Percentiles rank a stretch among this genome's conserved stretches.
Evolutionary conservation across 345 rosid species (phyloP).

Genomic region (Nasturtium officinale): DNA sequence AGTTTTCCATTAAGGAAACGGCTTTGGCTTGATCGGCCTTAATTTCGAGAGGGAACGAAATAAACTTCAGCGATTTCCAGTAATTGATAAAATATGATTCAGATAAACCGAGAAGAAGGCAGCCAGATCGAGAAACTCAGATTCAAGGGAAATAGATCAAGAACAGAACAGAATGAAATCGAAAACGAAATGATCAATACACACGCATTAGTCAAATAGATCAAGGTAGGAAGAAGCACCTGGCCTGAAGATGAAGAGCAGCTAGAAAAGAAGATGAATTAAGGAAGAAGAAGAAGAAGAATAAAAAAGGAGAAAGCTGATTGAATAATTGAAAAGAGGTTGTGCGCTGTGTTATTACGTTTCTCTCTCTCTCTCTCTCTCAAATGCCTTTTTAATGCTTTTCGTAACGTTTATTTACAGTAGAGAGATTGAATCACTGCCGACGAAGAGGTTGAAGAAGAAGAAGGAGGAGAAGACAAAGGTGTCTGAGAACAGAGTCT

Average conservation of each 20-base stretch:
- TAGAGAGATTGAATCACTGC: constrained; percentile 28
- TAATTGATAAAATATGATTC: constrained; percentile 14
- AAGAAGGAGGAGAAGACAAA: constrained; percentile 25
- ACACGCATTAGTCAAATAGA: constrained; percentile 32
- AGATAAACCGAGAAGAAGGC: background rate
- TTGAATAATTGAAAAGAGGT: constrained; percentile 32
- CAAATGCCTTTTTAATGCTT: constrained; percentile 18
- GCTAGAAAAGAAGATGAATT: constrained; percentile 18
- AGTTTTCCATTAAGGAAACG: background rate
- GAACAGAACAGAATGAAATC: constrained; percentile 27
- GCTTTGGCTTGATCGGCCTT: constrained; percentile 2
- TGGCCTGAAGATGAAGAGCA: constrained; percentile 5
- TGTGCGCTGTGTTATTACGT: constrained; percentile 34
- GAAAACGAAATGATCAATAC: constrained; percentile 17
- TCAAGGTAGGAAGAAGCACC: constrained; percentile 19
- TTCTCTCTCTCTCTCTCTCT: constrained; percentile 5
- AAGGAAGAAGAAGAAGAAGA: background rate
- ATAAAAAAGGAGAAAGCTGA: background rate
- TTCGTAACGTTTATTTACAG: constrained; percentile 23
- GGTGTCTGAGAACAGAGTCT: constrained; percentile 14
- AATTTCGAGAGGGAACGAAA: background rate
- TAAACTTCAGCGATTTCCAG: constrained; percentile 11
- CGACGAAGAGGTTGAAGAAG: constrained; percentile 26
- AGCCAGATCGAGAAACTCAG: constrained; percentile 20
- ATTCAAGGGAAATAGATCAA: background rate